Base-by-base conservation (phyloP, 1,139 yeast genomes). In the Yamadazyma dendronema region DNA sequence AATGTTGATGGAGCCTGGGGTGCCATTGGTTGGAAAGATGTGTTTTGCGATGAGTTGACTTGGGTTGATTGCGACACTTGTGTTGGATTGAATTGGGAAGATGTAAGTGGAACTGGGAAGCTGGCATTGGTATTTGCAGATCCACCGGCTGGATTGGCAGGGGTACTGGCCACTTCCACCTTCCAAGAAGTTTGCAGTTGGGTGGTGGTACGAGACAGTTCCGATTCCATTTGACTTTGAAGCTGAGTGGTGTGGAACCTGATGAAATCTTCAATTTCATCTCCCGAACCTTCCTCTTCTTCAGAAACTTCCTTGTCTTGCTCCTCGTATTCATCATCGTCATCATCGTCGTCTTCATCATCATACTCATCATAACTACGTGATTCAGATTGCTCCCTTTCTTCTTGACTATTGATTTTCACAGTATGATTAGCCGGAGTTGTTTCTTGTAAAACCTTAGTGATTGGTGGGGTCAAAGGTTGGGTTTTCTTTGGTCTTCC, bases 231-330 rank as follows among this genome's bases (percentile, higher is more conserved):
- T 30, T 43, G 44, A 15, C 41, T 32, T 23, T 41, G 41, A 15
- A 59, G 45, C 28, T 52, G 50, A 30, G 48, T 53, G 8, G 64
- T 52, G 39, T 65, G 70, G 28, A 44, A 52, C 9, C 54, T 46
- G 28, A 65, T 65, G 16, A 55, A 54, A 5, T 59, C 52, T 42
- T 63, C 65, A 25, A 65, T 61, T 28, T 64, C 69, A 31, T 59
- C 59, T 14, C 61, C 46, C 0, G 61, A 47, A 13, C 38, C 35
- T 17, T 31, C 36, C 12, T 34, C 12, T 12, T 34, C 40, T 33
- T 31, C 10, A 30, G 34, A 15, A 36, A 34, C 39, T 5, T 38
- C 36, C 33, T 36, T 35, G 4, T 33, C 30, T 33, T 35, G 21
- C 12, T 41, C 44, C 15, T 39, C 35, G 4, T 39, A 33, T 25